These are phyloP conservation scores for Glebionis coronaria DNA, from an alignment of 129 eudicot species.

Conservation along the genomic window DNA sequence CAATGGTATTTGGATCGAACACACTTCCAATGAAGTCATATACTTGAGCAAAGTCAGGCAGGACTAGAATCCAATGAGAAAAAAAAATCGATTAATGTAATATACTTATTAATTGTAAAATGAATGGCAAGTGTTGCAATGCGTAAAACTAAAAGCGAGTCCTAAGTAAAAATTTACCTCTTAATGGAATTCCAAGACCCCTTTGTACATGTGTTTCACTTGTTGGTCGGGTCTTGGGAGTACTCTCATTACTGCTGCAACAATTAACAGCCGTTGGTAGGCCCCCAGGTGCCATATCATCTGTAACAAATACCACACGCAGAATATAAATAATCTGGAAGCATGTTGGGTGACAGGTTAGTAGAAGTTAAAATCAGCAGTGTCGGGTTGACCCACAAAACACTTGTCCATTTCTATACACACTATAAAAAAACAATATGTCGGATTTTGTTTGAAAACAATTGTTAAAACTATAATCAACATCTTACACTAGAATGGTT, in stretches of 20 bases:
- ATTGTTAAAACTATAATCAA: too few relatives aligned
- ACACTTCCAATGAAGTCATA: slow-evolving; percentile 90
- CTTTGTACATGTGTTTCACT: slow-evolving; percentile 49
- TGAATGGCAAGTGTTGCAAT: background rate
- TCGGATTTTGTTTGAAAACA: too few relatives aligned
- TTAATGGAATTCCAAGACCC: slow-evolving; percentile 43
- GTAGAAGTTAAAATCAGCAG: too few relatives aligned
- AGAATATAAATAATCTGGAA: background rate
- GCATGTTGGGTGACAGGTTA: too few relatives aligned
- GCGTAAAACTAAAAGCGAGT: background rate
- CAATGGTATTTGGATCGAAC: slow-evolving; percentile 71
- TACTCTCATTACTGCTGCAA: slow-evolving; percentile 67
- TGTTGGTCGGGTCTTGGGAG: slow-evolving; percentile 46
- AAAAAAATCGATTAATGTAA: background rate
- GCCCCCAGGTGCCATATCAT: slow-evolving; percentile 47
- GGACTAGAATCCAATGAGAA: slow-evolving; percentile 52
- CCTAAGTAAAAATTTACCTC: slow-evolving; percentile 39
- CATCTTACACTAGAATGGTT: too few relatives aligned
- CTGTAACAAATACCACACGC: slow-evolving; percentile 31
- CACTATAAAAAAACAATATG: too few relatives aligned
- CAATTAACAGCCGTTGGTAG: slow-evolving; percentile 40
- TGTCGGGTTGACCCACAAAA: too few relatives aligned
- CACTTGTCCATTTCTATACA: too few relatives aligned
- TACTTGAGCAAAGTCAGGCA: slow-evolving; percentile 95
- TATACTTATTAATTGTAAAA: background rate